Evolutionary conservation across 345 rosid species (phyloP).

Genomic region (Cardamine resedifolia): DNA sequence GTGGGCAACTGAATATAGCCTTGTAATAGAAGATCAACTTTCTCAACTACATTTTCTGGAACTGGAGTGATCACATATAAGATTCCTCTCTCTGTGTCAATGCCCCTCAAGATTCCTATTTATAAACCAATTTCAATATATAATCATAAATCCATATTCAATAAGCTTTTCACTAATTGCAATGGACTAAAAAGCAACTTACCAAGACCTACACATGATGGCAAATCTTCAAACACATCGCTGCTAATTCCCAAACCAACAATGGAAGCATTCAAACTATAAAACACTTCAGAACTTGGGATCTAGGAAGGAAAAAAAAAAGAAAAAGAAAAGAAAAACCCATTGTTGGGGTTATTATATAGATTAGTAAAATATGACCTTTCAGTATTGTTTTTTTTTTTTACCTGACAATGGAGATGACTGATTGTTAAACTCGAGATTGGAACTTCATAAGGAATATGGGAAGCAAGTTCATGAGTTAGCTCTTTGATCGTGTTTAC

Average conservation of each 20-base stretch:
- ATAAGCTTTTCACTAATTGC: not conserved
- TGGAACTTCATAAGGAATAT: slow-evolving; percentile 87
- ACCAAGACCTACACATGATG: slow-evolving; percentile 90
- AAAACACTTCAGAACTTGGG: slow-evolving; percentile 58
- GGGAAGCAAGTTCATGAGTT: slow-evolving; percentile 77
- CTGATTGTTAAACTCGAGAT: slow-evolving; percentile 64
- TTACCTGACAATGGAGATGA: slow-evolving; percentile 85
- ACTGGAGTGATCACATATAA: slow-evolving; percentile 84
- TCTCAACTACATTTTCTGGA: slow-evolving; percentile 63
- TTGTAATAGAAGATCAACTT: slow-evolving; percentile 77
- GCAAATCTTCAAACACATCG: slow-evolving; percentile 56
- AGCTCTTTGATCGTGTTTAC: slow-evolving; percentile 77
- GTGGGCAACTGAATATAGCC: slow-evolving; percentile 79
- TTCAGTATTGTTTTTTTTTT: not conserved
- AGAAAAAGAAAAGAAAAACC: not conserved
- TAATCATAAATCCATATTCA: not conserved
- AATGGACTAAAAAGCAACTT: slow-evolving; percentile 31
- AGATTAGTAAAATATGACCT: not conserved
- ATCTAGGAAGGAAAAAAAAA: slow-evolving; percentile 54
- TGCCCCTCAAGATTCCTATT: slow-evolving; percentile 86
- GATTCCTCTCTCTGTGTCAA: slow-evolving; percentile 63
- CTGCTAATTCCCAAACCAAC: slow-evolving; percentile 86
- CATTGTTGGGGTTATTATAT: not conserved
- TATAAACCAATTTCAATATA: not conserved
- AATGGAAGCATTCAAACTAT: slow-evolving; percentile 80